Evolutionary conservation across 257 asterid species (phyloP).

Genomic region (Penstemon davidsonii): DNA sequence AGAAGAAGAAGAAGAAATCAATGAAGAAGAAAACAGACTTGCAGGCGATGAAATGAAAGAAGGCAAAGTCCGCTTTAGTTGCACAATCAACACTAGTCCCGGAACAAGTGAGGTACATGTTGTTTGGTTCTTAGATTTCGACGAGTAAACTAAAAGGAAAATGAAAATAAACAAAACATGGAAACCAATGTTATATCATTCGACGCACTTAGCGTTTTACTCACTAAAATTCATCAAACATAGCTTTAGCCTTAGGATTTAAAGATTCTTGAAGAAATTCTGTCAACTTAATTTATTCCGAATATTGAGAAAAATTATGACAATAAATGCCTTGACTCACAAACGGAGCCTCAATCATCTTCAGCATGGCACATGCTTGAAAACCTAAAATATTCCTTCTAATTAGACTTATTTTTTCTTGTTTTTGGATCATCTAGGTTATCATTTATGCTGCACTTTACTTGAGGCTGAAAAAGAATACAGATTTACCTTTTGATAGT

Average conservation of each 20-base stretch:
- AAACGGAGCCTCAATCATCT: not conserved
- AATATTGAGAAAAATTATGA: slow-evolving; percentile 1
- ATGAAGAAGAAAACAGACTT: slow-evolving; percentile 32
- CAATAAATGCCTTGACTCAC: not conserved
- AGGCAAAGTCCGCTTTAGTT: slow-evolving; percentile 52
- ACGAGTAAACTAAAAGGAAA: no score
- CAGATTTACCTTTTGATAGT: slow-evolving; percentile 30
- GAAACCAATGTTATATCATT: no score
- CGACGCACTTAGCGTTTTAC: not conserved
- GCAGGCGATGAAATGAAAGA: slow-evolving; percentile 39
- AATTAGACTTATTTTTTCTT: not conserved
- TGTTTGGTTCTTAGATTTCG: not conserved
- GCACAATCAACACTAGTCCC: slow-evolving; percentile 82
- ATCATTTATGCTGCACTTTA: slow-evolving; percentile 71
- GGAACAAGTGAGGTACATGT: slow-evolving; percentile 86
- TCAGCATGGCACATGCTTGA: not conserved
- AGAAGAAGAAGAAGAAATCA: slow-evolving; percentile 39
- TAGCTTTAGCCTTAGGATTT: not conserved
- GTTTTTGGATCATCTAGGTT: slow-evolving; percentile 44
- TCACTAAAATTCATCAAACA: not conserved
- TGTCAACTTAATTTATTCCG: slow-evolving; percentile 1
- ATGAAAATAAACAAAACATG: no score
- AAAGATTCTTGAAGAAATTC: not conserved
- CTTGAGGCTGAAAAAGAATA: slow-evolving; percentile 53
- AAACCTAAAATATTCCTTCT: not conserved